Evolutionary conservation across 192 early-diverging fungal species (phyloP).

Genomic region (Rhizoclosmatium globosum): DNA sequence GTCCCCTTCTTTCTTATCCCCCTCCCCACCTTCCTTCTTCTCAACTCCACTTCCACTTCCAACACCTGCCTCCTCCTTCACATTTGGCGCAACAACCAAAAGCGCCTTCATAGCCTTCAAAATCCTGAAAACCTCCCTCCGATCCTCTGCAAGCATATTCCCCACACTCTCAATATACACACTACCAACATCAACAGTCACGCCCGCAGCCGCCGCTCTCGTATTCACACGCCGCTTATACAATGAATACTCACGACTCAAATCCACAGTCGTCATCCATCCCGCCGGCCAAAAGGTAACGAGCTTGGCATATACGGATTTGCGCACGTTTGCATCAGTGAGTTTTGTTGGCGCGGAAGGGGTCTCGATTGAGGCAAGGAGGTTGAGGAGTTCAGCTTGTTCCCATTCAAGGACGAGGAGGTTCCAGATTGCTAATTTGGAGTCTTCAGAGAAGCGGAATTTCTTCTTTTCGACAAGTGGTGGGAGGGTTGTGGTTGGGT

Average conservation of each 20-base stretch:
- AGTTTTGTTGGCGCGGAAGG: neutral
- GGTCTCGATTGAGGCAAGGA: slow-evolving; percentile 1
- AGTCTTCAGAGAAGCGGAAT: slow-evolving; percentile 33
- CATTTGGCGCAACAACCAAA: neutral
- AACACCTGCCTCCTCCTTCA: neutral
- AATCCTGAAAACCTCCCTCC: slow-evolving; percentile 23
- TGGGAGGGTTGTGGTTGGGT: neutral
- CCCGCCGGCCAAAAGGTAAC: slow-evolving; percentile 33
- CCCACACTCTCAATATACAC: slow-evolving; percentile 23
- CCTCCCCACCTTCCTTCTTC: neutral
- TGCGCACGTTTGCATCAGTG: slow-evolving; percentile 34
- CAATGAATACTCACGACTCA: slow-evolving; percentile 27
- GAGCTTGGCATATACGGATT: slow-evolving; percentile 32
- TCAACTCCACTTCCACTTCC: neutral
- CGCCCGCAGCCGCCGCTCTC: neutral
- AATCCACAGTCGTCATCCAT: slow-evolving; percentile 31
- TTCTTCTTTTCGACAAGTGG: slow-evolving; percentile 23
- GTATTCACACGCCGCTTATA: slow-evolving; percentile 22
- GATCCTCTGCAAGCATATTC: slow-evolving; percentile 14
- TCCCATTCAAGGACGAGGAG: slow-evolving; percentile 35
- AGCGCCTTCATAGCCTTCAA: slow-evolving; percentile 31
- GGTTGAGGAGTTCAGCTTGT: slow-evolving; percentile 26
- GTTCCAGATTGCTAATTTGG: slow-evolving; percentile 33
- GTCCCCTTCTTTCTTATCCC: no score
- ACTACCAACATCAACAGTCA: neutral